These are phyloP conservation scores for Microsporum canis DNA, from an alignment of 2,329 filamentous ascomycete species.

Conservation along the genomic window DNA sequence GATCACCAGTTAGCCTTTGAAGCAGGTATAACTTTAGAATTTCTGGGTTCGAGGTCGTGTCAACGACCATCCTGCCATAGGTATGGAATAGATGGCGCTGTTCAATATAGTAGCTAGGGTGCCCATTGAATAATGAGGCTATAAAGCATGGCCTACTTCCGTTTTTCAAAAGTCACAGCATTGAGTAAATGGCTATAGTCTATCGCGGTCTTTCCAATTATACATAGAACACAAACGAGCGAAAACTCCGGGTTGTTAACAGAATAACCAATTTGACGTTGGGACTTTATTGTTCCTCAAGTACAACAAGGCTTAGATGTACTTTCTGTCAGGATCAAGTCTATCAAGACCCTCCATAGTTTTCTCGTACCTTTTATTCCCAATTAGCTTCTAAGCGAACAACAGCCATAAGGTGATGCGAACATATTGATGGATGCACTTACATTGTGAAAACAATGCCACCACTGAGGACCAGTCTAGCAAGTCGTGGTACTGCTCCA, in stretches of 20 bases:
- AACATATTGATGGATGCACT: constrained; percentile 15
- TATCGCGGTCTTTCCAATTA: neutral
- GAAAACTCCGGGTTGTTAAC: neutral
- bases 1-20: too few species aligned
- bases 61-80: too few species aligned
- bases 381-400: neutral
- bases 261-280: neutral
- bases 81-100: too few species aligned
- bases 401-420: neutral
- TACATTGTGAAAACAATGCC: constrained; percentile 95
- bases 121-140: too few species aligned
- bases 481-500: constrained; percentile 76
- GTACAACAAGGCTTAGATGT: constrained; percentile 48
- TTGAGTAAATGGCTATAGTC: neutral
- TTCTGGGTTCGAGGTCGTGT: too few species aligned
- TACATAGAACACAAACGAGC: neutral
- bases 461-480: constrained; percentile 75
- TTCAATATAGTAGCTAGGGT: too few species aligned
- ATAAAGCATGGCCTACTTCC: neutral
- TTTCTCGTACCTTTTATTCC: constrained; percentile 62
- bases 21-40: too few species aligned
- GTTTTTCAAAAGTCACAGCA: neutral
- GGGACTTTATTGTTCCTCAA: neutral
- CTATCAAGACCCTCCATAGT: constrained; percentile 75
- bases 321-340: constrained; percentile 71